Percentiles rank a stretch among this genome's conserved stretches.
Evolutionary conservation across 2,329 filamentous ascomycete species (phyloP).

Genomic region (Tolypocladium sp.): DNA sequence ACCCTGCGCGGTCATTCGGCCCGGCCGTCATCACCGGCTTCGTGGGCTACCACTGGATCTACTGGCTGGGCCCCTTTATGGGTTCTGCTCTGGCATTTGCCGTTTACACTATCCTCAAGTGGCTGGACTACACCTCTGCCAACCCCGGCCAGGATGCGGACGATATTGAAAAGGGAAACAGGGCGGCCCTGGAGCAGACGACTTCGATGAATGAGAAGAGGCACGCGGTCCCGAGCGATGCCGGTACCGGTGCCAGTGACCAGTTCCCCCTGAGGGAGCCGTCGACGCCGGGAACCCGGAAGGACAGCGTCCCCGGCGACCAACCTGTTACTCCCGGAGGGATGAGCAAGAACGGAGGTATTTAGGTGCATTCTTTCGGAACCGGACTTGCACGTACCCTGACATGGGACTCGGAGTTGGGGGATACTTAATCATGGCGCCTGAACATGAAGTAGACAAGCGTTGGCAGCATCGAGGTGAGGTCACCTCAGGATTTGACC

Average conservation of each 20-base stretch:
- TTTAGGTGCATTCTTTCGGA: not conserved
- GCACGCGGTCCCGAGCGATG: not conserved
- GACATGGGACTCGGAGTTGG: not conserved
- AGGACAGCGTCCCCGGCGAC: not conserved
- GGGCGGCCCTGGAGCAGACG: not conserved
- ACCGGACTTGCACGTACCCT: not conserved
- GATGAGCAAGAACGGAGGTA: not conserved
- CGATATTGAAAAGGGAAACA: constrained; percentile 15
- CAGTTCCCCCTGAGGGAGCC: not conserved
- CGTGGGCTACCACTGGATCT: constrained; percentile 41
- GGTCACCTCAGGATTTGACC: not conserved
- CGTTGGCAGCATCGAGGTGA: not conserved
- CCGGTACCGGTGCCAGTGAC: not conserved
- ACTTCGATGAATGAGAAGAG: not conserved
- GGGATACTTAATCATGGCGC: not conserved
- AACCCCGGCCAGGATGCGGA: constrained; percentile 39
- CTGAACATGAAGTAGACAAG: not conserved
- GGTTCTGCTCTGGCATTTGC: constrained; percentile 38
- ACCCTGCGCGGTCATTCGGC: constrained; percentile 42
- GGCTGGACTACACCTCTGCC: constrained; percentile 39
- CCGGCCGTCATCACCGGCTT: constrained; percentile 35
- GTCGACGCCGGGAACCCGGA: not conserved
- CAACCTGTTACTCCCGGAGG: not conserved
- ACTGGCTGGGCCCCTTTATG: constrained; percentile 43
- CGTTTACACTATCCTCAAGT: constrained; percentile 41